A percentile compares a stretch with the other conserved stretches of the same genome.
phyloP scores from a whole-genome alignment of 257 asterid genomes.

The Penstemon newberryi region DNA sequence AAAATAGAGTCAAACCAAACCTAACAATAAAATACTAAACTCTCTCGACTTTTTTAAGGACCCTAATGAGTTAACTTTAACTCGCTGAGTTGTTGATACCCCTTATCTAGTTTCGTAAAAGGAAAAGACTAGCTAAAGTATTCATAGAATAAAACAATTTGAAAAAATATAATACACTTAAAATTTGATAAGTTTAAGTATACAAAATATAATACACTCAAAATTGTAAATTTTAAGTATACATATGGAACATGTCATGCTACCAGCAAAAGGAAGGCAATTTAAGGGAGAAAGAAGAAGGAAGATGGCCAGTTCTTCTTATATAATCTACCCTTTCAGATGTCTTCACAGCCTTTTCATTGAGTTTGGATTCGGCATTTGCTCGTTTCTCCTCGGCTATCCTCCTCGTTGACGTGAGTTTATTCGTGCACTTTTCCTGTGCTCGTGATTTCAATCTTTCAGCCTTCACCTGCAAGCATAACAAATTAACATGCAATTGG shows the following conservation, averaged over 20 bases:
- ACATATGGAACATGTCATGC: slow-evolving; percentile 9
- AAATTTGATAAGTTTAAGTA: not conserved
- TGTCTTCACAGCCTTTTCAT: slow-evolving; percentile 65
- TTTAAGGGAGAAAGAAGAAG: slow-evolving; percentile 62
- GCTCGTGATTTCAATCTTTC: slow-evolving; percentile 79
- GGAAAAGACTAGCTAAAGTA: not conserved
- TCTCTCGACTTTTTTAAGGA: no score
- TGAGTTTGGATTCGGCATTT: slow-evolving; percentile 79
- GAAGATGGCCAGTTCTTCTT: slow-evolving; percentile 73
- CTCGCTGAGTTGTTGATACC: no score
- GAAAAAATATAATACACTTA: slow-evolving; percentile 1
- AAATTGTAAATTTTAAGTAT: not conserved
- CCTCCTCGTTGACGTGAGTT: slow-evolving; percentile 65
- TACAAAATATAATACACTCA: not conserved
- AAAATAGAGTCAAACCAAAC: no score
- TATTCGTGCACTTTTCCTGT: slow-evolving; percentile 68
- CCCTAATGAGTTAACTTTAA: no score
- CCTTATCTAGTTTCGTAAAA: not conserved
- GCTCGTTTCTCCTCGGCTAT: slow-evolving; percentile 85
- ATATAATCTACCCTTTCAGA: slow-evolving; percentile 75
- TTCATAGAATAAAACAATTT: not conserved
- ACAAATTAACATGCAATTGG: no score
- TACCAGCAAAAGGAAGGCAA: slow-evolving; percentile 68
- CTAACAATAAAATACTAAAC: no score
- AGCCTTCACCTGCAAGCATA: slow-evolving; percentile 64